These are phyloP conservation scores for Rhodotorula sp. DNA, from an alignment of 1,284 basidiomycete species.

Conservation along the genomic window DNA sequence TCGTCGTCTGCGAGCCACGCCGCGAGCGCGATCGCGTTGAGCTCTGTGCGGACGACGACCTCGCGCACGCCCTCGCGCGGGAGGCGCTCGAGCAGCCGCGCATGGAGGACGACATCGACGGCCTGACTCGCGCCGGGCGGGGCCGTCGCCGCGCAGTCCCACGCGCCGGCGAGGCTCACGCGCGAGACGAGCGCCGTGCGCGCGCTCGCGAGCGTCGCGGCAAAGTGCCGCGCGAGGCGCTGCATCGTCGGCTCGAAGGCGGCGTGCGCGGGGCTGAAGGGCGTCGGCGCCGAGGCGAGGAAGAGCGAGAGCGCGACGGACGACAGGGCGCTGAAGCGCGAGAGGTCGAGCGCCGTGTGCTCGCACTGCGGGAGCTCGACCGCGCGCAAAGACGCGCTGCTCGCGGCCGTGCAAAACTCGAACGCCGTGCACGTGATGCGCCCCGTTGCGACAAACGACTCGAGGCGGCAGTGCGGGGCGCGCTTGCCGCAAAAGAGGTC, in stretches of 20 bases:
- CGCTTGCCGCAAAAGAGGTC: neutral
- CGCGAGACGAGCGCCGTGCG: neutral
- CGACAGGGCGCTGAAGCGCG: slow-evolving; percentile 3
- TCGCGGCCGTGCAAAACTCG: slow-evolving; percentile 3
- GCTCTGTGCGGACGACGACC: slow-evolving; percentile 14
- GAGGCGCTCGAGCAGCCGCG: slow-evolving; percentile 4
- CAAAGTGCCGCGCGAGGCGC: slow-evolving; percentile 15
- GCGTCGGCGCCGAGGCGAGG: neutral
- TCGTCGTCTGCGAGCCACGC: slow-evolving; percentile 13
- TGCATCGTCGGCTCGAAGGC: neutral
- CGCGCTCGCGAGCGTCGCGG: neutral
- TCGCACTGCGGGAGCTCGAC: slow-evolving; percentile 17
- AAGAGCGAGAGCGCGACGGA: slow-evolving; percentile 11
- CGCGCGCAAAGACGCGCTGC: neutral
- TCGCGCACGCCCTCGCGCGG: neutral
- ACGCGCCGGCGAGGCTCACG: slow-evolving; percentile 11
- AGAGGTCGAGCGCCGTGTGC: slow-evolving; percentile 1
- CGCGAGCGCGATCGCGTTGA: slow-evolving; percentile 22
- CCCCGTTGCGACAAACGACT: slow-evolving; percentile 1
- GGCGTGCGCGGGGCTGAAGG: slow-evolving; percentile 5
- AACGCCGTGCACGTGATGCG: slow-evolving; percentile 10
- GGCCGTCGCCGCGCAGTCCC: slow-evolving; percentile 11
- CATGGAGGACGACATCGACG: slow-evolving; percentile 23
- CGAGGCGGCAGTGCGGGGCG: neutral
- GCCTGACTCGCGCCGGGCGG: slow-evolving; percentile 5